Evolutionary conservation across 495 filamentous ascomycete species (phyloP).

Genomic region (Margaritispora aquatica): DNA sequence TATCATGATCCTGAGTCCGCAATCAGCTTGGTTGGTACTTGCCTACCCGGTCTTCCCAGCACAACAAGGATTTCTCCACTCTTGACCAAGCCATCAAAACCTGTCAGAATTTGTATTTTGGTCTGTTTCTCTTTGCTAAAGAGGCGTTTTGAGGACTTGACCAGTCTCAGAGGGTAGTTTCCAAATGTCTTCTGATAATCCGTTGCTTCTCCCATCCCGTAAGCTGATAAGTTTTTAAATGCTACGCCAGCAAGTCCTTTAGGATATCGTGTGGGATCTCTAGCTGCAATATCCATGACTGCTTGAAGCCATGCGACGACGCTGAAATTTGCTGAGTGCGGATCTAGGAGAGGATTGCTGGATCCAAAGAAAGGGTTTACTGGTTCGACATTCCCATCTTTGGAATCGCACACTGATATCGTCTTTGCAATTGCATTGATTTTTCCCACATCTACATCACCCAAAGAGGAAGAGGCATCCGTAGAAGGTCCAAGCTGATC

Average conservation of each 20-base stretch:
- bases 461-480: conserved; percentile 6
- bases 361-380: conserved; percentile 18
- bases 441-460: neutral
- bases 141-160: neutral
- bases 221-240: conserved; percentile 54
- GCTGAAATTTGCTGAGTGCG: conserved; percentile 45
- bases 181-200: conserved; percentile 72
- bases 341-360: conserved; percentile 29
- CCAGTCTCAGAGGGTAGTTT: conserved; percentile 32
- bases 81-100: conserved; percentile 11
- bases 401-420: conserved; percentile 14
- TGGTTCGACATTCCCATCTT: conserved; percentile 5
- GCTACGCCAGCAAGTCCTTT: conserved; percentile 36
- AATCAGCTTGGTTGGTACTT: conserved; percentile 68
- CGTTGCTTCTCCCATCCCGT: conserved; percentile 66
- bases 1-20: conserved; percentile 70
- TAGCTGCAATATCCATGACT: neutral
- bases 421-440: conserved; percentile 13
- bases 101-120: conserved; percentile 3
- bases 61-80: conserved; percentile 10
- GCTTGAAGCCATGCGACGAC: conserved; percentile 48
- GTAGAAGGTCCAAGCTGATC: no score
- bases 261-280: neutral
- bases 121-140: conserved; percentile 30
- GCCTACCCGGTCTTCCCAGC: conserved; percentile 31